Base-by-base conservation (phyloP, 2,329 filamentous ascomycete species). In the Xylariaceae sp. region DNA sequence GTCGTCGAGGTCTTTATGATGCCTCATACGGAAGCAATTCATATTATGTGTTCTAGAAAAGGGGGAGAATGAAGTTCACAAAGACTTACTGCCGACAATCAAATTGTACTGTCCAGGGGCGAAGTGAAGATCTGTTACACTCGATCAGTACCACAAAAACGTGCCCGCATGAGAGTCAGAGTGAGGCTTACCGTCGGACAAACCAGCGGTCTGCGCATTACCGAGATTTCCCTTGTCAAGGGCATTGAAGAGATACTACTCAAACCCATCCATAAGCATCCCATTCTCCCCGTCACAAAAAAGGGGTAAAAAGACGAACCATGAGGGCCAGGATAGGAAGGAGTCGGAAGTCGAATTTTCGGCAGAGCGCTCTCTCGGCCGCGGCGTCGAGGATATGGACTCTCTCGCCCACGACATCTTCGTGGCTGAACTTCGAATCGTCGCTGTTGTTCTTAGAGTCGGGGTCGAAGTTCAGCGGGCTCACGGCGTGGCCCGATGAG, bases 51-150 rank as follows among this genome's bases (percentile, higher is more conserved):
- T 11, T 17, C 18, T 11, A 30, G 18, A 10, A 48, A 35, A 15
- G 15, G 8, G 8, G 37, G 39, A 11, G 11, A 23, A 39, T 18
- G 11, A 8, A 23, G 15, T 2, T 18, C 2, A 23, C 9, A n/a
- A 49, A 13, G 7, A 62, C 62, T 64, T 35, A 64, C 62, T 85
- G 55, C 80, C 81, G 42, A 90, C 73, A 52, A 90, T 80, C 34
- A 85, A 79, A 69, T 89, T 90, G 74, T 90, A 89, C 69, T 89
- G 80, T 63, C 84, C 80, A 0, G 74, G 71, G 49, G 78, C 78
- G 73, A 91, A 86, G 37, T 82, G 71, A 17, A 90, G 74, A 66
- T 85, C 81, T 74, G 45, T 9, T 13, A 13, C 17, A 3, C 15
- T 4, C 4, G 47, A 51, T 64, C 34, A 64, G 61, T 23, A 8